Evolutionary conservation across 805 yeast genomes (phyloP).

Genomic region (Cyberlindnera xishuangbannaensis): DNA sequence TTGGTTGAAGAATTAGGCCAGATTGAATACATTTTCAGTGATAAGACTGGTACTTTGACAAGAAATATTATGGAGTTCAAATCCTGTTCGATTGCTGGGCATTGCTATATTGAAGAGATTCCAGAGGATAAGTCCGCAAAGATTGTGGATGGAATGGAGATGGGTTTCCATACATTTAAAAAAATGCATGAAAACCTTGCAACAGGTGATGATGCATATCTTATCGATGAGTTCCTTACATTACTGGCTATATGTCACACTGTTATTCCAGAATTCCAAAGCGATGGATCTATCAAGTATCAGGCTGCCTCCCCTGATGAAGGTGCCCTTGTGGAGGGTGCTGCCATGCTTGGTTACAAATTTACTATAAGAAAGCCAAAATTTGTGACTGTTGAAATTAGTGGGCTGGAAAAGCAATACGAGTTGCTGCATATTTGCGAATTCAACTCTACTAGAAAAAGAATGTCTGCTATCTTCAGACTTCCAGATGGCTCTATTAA

Average conservation of each 20-base stretch:
- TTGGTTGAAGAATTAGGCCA: conserved; percentile 97
- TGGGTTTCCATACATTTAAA: conserved; percentile 70
- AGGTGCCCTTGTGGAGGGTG: conserved; percentile 97
- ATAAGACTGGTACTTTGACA: conserved; percentile 95
- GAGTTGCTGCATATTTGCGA: conserved; percentile 90
- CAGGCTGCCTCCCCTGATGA: conserved; percentile 99
- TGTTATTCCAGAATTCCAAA: conserved; percentile 84
- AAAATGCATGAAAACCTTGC: conserved; percentile 48
- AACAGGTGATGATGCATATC: conserved; percentile 37
- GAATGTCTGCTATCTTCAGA: conserved; percentile 94
- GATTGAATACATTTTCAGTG: conserved; percentile 92
- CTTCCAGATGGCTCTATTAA: conserved; percentile 92
- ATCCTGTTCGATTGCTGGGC: conserved; percentile 89
- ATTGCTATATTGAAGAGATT: conserved; percentile 77
- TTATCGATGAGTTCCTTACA: conserved; percentile 73
- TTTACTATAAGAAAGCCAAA: conserved; percentile 84
- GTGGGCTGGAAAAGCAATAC: conserved; percentile 48
- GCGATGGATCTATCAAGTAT: conserved; percentile 66
- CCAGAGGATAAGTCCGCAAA: conserved; percentile 86
- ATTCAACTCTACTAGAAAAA: conserved; percentile 93
- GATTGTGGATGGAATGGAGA: conserved; percentile 71
- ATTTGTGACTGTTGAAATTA: conserved; percentile 59
- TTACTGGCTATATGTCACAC: conserved; percentile 92
- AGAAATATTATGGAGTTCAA: conserved; percentile 96
- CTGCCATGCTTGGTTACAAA: conserved; percentile 79